Conservation (phyloP, 371 early-diverging fungal genomes). For the Mortierella sp. region DNA sequence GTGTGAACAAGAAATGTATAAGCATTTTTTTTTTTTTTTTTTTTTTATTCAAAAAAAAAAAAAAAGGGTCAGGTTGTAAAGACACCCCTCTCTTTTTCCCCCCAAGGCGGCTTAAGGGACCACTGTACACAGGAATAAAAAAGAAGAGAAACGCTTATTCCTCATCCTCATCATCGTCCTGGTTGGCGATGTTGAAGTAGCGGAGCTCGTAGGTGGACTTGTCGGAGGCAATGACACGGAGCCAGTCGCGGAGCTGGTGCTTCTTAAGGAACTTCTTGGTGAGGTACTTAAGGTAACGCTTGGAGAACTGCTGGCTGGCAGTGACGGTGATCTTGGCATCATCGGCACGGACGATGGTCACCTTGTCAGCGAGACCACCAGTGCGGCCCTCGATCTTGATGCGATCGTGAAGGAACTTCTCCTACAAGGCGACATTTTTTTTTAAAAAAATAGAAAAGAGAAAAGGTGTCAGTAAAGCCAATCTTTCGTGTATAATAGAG, state of each 20-base stretch:
- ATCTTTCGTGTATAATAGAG: neutral
- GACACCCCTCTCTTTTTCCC: constrained; percentile 14
- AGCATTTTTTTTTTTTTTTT: constrained; percentile 16
- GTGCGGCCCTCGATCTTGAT: constrained; percentile 98
- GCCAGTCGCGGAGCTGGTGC: constrained; percentile 98
- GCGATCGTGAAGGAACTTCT: constrained; percentile 98
- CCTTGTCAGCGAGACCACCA: constrained; percentile 92
- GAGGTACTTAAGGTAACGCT: constrained; percentile 99
- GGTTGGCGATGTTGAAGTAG: constrained; percentile 95
- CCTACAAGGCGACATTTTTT: constrained; percentile 54
- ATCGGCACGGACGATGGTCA: constrained; percentile 84
- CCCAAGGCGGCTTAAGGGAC: too few relatives aligned
- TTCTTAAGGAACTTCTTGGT: constrained; percentile 99
- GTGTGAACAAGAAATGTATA: constrained; percentile 18
- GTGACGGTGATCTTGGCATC: constrained; percentile 84
- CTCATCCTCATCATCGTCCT: constrained; percentile 84
- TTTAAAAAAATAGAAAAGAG: neutral
- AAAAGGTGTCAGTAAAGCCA: neutral
- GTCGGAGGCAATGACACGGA: constrained; percentile 94
- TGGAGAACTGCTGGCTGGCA: constrained; percentile 87
- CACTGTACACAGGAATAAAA: constrained; percentile 7
- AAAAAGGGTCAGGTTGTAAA: constrained; percentile 12
- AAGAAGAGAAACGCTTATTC: constrained; percentile 53
- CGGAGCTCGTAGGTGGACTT: constrained; percentile 95
- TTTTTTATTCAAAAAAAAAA: constrained; percentile 27